A percentile compares a stretch with the other conserved stretches of the same genome.
phyloP scores from a whole-genome alignment of 164 flowering plant genomes.

The Vitis rupestris region DNA sequence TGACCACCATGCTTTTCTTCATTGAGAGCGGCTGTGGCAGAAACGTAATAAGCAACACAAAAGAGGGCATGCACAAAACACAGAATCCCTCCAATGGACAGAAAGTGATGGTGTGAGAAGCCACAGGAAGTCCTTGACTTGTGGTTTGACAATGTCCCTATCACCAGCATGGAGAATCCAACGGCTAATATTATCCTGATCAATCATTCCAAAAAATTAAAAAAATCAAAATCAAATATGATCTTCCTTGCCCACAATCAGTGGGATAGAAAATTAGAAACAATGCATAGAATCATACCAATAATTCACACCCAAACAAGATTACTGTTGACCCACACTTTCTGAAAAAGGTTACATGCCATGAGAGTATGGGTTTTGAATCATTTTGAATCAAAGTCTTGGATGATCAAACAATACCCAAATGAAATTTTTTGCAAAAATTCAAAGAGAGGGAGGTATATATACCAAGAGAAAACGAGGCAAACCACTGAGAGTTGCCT shows the following conservation, averaged over 20 bases:
- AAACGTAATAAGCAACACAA: conserved; percentile 60
- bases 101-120: conserved; percentile 63
- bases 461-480: conserved; percentile 75
- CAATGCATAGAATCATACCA: too few species aligned
- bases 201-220: background rate
- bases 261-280: too few species aligned
- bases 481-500: conserved; percentile 60
- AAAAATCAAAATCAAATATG: background rate
- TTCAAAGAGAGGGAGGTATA: background rate
- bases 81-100: conserved; percentile 77
- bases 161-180: conserved; percentile 58
- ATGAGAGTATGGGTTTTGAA: too few species aligned
- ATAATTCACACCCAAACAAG: too few species aligned
- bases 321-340: too few species aligned
- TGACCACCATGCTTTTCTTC: conserved; percentile 10
- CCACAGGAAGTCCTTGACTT: conserved; percentile 79
- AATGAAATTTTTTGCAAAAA: too few species aligned
- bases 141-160: conserved; percentile 66
- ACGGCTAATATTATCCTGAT: conserved; percentile 70
- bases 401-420: too few species aligned
- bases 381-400: too few species aligned
- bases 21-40: conserved; percentile 40
- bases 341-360: too few species aligned
- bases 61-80: conserved; percentile 83
- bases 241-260: too few species aligned